Base-by-base conservation (phyloP, 225 moss, liverwort and hornwort genomes). In the Lunularia cruciata region DNA sequence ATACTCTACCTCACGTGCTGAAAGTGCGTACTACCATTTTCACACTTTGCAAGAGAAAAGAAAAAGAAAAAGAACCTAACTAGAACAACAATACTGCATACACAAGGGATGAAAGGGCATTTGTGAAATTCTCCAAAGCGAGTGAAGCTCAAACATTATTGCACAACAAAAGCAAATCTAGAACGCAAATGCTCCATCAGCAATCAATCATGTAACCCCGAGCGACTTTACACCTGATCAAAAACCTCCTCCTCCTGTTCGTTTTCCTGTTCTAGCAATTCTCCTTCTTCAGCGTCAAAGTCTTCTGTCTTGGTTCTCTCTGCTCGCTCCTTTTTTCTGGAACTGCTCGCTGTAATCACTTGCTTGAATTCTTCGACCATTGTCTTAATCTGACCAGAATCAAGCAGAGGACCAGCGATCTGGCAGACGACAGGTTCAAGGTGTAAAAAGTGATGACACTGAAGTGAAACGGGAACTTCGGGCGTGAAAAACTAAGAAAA, bases 241-340 rank as follows among this genome's bases (percentile, higher is more conserved):
- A 98, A 98, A 4, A 98, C 92, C 78, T 93, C 98, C 62, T 93
- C 93, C 78, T 98, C 98, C 82, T 98, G 98, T 58, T 93, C 93
- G 57, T 98, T 98, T 71, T 98, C 98, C 74, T 91, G 88, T 81
- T 93, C 90, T 52, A 98, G 89, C 46, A 98, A 84, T 79, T 93
- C 98, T 19, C 93, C 93, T 88, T 98, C 98, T 63, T 98, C 98
- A 5, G 89, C 98, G 82, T 98, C 98, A 61, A 98, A 98, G 65
- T 93, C 98, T 63, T 98, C 98, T 26, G 87, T 93, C 77, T 87
- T 87, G 9, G 84, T 89, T 65, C 93, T 78, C 73, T 98, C 98
- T 49, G 91, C 93, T 55, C 93, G 86, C 79, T 93, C 93, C 62
- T 86, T 89, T 60, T 98, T 98, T 59, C 98, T 86, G 52, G 90